A percentile compares a stretch with the other conserved stretches of the same genome.
These are phyloP conservation scores for Russula vinacea DNA, from an alignment of 768 basidiomycete species.

Conservation along the genomic window DNA sequence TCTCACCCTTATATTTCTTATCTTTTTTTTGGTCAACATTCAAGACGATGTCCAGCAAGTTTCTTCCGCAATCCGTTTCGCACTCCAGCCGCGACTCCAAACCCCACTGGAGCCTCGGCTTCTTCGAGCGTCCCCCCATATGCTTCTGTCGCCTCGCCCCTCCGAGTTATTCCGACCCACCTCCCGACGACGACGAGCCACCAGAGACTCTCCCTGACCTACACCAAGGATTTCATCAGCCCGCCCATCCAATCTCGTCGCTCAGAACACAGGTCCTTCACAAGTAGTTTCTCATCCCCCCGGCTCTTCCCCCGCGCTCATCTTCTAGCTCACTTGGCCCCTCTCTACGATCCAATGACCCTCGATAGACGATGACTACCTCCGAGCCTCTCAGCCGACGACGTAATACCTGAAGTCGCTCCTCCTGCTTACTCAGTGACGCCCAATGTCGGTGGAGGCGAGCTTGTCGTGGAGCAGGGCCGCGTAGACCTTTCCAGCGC, in stretches of 20 bases:
- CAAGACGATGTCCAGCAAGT: not conserved
- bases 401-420: conserved; percentile 46
- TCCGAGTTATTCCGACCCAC: conserved; percentile 7
- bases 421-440: conserved; percentile 70
- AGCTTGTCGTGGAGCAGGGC: conserved; percentile 64
- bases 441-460: conserved; percentile 53
- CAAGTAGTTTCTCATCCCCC: not conserved
- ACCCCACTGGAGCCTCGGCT: conserved; percentile 15
- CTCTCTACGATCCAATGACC: not conserved
- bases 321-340: not conserved
- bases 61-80: conserved; percentile 26
- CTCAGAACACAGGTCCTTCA: not conserved
- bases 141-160: not conserved
- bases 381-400: not conserved
- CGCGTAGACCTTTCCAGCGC: conserved; percentile 57
- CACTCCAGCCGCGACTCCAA: conserved; percentile 10
- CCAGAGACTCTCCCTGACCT: conserved; percentile 21
- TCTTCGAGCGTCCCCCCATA: conserved; percentile 6
- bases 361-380: not conserved
- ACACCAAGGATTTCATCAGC: conserved; percentile 1
- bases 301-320: conserved; percentile 13
- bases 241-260: not conserved
- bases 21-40: too few species aligned
- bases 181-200: conserved; percentile 3
- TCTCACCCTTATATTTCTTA: too few species aligned